Conservation (phyloP, 768 basidiomycete species). For the Amanita molliuscula region DNA sequence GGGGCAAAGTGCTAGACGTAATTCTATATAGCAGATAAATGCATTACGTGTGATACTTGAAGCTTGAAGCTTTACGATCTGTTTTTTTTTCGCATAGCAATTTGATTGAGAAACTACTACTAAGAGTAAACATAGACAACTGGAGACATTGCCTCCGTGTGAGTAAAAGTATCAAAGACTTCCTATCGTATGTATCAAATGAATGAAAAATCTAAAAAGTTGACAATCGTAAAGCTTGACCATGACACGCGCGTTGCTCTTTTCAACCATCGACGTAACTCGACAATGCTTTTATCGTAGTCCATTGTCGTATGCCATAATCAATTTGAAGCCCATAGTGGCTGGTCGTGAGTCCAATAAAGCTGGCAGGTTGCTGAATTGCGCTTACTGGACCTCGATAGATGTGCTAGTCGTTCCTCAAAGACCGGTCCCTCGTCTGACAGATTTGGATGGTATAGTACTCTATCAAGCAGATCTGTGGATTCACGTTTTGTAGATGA, state of each 20-base stretch:
- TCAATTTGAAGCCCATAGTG: constrained; percentile 90
- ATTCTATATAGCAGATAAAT: constrained; percentile 41
- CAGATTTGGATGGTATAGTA: constrained; percentile 39
- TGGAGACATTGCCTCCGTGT: too few relatives aligned
- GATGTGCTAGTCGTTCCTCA: constrained; percentile 57
- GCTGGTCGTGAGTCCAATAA: constrained; percentile 72
- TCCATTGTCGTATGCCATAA: constrained; percentile 69
- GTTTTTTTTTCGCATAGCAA: too few relatives aligned
- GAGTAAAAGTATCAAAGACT: too few relatives aligned
- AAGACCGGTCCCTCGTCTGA: constrained; percentile 42
- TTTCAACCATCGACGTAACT: constrained; percentile 75
- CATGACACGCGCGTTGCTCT: constrained; percentile 36
- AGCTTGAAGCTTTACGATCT: too few relatives aligned
- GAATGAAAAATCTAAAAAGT: too few relatives aligned
- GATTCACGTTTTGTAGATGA: constrained; percentile 19
- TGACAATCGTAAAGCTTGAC: too few relatives aligned
- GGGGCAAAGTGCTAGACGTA: constrained; percentile 68
- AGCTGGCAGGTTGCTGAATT: background rate
- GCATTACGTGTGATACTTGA: too few relatives aligned
- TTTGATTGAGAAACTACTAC: too few relatives aligned
- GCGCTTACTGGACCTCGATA: constrained; percentile 13
- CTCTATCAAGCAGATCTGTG: background rate
- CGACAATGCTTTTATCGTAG: constrained; percentile 67
- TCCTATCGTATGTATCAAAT: too few relatives aligned
- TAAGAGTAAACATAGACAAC: too few relatives aligned